Conservation (phyloP, 2,329 filamentous ascomycete species). For the Tolypocladium endophyticum region DNA sequence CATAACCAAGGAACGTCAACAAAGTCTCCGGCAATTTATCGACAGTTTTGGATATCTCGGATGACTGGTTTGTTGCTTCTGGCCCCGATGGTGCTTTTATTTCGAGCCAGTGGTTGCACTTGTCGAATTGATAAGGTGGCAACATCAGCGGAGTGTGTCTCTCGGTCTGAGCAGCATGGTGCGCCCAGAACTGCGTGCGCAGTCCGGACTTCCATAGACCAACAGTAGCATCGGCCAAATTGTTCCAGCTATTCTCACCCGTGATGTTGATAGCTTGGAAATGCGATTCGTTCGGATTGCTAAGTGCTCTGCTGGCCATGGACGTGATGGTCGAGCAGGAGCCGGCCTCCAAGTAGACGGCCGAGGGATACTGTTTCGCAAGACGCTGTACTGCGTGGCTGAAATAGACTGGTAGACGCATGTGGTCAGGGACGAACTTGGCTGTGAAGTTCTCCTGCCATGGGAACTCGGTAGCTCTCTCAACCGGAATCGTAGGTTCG, state of each 20-base stretch:
- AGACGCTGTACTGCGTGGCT: slow-evolving; percentile 29
- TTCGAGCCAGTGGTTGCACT: slow-evolving; percentile 26
- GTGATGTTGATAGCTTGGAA: slow-evolving; percentile 3
- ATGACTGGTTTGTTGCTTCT: neutral
- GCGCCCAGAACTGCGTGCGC: slow-evolving; percentile 24
- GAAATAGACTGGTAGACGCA: slow-evolving; percentile 33
- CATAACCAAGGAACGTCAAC: neutral
- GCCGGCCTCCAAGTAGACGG: slow-evolving; percentile 27
- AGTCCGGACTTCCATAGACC: slow-evolving; percentile 30
- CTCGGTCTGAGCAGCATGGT: slow-evolving; percentile 14
- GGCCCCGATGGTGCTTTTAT: slow-evolving; percentile 9
- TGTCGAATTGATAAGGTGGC: slow-evolving; percentile 33
- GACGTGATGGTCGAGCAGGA: slow-evolving; percentile 22
- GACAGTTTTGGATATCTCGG: neutral
- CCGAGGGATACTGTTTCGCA: slow-evolving; percentile 11
- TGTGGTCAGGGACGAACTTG: slow-evolving; percentile 21
- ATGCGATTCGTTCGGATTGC: neutral
- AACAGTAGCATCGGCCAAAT: slow-evolving; percentile 13
- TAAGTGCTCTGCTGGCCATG: slow-evolving; percentile 20
- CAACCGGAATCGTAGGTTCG: slow-evolving; percentile 2
- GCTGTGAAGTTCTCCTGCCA: neutral
- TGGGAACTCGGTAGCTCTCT: slow-evolving; percentile 1
- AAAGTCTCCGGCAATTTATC: neutral
- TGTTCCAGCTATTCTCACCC: neutral
- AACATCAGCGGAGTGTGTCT: slow-evolving; percentile 15